These are phyloP conservation scores for Leishmania martiniquensis DNA, from an alignment of 208 protist genomes.

Conservation along the genomic window DNA sequence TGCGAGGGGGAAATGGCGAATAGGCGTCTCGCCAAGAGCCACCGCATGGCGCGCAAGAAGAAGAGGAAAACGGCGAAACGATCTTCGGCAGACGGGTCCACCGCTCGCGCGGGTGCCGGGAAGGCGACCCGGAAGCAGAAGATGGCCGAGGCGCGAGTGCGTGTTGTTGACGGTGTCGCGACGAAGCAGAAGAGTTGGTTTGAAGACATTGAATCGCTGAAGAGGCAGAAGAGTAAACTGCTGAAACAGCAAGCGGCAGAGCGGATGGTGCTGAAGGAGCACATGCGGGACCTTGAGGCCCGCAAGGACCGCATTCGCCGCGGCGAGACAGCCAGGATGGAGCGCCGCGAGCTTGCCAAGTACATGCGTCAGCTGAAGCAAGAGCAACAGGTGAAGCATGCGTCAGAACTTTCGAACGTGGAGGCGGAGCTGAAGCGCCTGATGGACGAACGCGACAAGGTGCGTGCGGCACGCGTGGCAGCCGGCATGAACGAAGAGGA, in stretches of 20 bases:
- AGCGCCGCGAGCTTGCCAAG: conserved; percentile 88
- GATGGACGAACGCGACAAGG: conserved; percentile 34
- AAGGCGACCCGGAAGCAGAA: conserved; percentile 11
- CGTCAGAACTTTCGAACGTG: conserved; percentile 58
- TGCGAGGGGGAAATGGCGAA: conserved; percentile 30
- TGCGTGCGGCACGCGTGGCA: conserved; percentile 20
- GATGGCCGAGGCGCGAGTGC: conserved; percentile 11
- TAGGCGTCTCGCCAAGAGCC: conserved; percentile 35
- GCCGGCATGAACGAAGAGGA: conserved; percentile 40
- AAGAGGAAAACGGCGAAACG: conserved; percentile 39
- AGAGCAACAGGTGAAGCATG: conserved; percentile 81
- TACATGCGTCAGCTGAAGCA: conserved; percentile 86
- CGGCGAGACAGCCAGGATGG: conserved; percentile 76
- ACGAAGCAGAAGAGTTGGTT: conserved; percentile 26
- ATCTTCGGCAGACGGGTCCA: conserved; percentile 7
- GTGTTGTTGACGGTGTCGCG: conserved; percentile 12
- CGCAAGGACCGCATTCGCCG: conserved; percentile 63
- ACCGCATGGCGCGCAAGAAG: conserved; percentile 43
- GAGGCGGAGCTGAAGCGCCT: conserved; percentile 65
- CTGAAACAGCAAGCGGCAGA: conserved; percentile 80
- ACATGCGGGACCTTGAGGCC: conserved; percentile 72
- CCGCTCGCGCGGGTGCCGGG: conserved; percentile 9
- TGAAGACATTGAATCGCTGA: conserved; percentile 21
- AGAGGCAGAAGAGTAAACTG: conserved; percentile 59
- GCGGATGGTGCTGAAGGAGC: conserved; percentile 86